Evolutionary conservation across 2,329 filamentous ascomycete species (phyloP).

Genomic region (Neonectria neomacrospora): DNA sequence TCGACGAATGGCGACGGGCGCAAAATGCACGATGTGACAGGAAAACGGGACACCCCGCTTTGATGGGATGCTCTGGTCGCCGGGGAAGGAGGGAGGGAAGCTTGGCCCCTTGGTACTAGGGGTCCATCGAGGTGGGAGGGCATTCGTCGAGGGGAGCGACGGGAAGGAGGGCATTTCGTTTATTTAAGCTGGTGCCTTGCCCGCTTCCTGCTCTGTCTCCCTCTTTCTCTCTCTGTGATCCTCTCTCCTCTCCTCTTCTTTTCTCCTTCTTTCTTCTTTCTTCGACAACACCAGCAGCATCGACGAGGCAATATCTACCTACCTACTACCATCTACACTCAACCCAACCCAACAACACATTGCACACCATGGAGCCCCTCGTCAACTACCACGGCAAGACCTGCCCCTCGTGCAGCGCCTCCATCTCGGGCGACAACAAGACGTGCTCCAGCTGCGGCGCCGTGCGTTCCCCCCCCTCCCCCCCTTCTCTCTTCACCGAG

Average conservation of each 20-base stretch:
- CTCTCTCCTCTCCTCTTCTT: neutral
- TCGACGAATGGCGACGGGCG: slow-evolving; percentile 14
- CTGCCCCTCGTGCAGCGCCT: slow-evolving; percentile 68
- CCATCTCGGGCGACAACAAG: slow-evolving; percentile 60
- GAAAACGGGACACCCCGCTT: slow-evolving; percentile 15
- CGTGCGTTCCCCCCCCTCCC: slow-evolving; percentile 53
- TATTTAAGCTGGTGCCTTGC: no score
- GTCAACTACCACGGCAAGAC: slow-evolving; percentile 52
- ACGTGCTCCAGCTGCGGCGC: slow-evolving; percentile 67
- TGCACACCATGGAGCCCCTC: slow-evolving; percentile 46
- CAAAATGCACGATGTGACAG: slow-evolving; percentile 16
- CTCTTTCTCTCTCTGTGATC: slow-evolving; percentile 7
- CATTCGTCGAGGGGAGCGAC: neutral
- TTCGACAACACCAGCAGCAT: slow-evolving; percentile 9
- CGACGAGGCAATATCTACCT: no score
- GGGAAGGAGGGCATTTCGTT: slow-evolving; percentile 3
- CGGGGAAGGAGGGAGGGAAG: no score
- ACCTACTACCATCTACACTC: neutral
- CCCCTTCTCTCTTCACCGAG: neutral
- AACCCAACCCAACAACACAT: slow-evolving; percentile 5
- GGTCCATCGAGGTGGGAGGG: neutral
- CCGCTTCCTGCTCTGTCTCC: no score
- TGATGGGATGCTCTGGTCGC: neutral
- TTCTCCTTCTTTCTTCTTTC: slow-evolving; percentile 1
- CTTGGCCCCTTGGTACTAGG: neutral